These are phyloP conservation scores for Fusarium sp. DNA, from an alignment of 2,329 filamentous ascomycete genomes.

Conservation along the genomic window DNA sequence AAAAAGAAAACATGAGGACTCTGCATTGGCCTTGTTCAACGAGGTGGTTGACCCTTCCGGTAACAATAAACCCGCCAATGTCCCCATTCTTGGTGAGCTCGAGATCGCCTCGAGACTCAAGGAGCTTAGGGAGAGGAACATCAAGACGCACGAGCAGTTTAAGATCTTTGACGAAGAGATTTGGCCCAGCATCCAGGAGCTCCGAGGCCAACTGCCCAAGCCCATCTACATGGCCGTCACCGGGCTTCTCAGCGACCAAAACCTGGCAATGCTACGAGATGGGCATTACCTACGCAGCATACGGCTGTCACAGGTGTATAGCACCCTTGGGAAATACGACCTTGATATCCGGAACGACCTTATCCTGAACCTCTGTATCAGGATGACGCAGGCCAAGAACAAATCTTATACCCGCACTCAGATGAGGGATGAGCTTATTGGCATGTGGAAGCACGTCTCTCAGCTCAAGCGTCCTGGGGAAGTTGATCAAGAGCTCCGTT, in stretches of 20 bases:
- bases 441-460: constrained; percentile 54
- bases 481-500: constrained; percentile 31
- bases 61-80: not conserved
- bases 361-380: constrained; percentile 49
- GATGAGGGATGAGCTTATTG: constrained; percentile 47
- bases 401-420: constrained; percentile 19
- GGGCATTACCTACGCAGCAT: constrained; percentile 31
- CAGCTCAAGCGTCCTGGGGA: constrained; percentile 49
- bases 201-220: constrained; percentile 46
- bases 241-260: constrained; percentile 37
- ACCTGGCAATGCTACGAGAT: constrained; percentile 31
- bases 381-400: constrained; percentile 30
- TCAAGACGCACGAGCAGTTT: constrained; percentile 35
- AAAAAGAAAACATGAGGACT: constrained; percentile 26
- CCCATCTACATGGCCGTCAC: constrained; percentile 41
- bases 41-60: constrained; percentile 47
- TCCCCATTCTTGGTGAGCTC: constrained; percentile 39
- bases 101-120: constrained; percentile 49
- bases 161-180: constrained; percentile 45
- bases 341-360: constrained; percentile 47
- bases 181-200: constrained; percentile 46
- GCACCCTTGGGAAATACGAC: constrained; percentile 43
- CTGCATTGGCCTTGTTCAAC: constrained; percentile 51
- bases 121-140: constrained; percentile 35
- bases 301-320: constrained; percentile 44